Evolutionary conservation across 768 basidiomycete genomes (phyloP), one percentile per base, ranked within the genome.

Genomic region (Paxillus involutus): DNA sequence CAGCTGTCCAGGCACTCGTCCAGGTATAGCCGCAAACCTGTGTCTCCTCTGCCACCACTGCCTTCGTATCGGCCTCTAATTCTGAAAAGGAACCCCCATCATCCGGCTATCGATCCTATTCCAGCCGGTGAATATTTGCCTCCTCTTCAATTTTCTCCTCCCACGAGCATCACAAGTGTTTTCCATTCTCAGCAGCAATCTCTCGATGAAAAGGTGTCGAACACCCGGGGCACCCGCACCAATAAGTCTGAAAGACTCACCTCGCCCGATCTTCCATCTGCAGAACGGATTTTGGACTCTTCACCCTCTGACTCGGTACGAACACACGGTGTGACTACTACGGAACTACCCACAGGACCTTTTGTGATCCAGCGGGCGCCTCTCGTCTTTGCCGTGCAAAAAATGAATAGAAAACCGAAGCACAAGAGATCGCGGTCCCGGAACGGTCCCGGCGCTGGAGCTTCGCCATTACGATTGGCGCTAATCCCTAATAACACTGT

Each of bases 1-100:
- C 70, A 68, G 53, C 39, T 70, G 5, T 58, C 63, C 0, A 60
- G 50, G 41, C 57, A 48, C 2, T 52, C 63, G 3, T 49, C 55
- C 33, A 61, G 45, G 45, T 41, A 26, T 26, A 2, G 42, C 32
- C 57, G 68, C 42, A 59, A 39, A 32, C 59, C 70, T 19, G 36
- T 48, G 0, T 60, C 62, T 26, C 59, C 63, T 6, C 24, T 67
- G 39, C 67, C 65, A 7, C 52, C 61, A 12, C 39, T 71, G 14
- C 63, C 69, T 19, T 45, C 12, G 9, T 53, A 60, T 19, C 50
- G 48, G 35, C 52, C 56, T 35, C 55, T 65, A 42, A 46, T 42
- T 42, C 3, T 44, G 32, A n/a, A 52, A 5, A 21, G 26, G 3
- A 40, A 17, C 21, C 19, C 9, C 13, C 43, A 47, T 3, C 2